These are phyloP conservation scores for Fusarium bulbicola DNA, from an alignment of 2,329 filamentous ascomycete species.

Conservation along the genomic window DNA sequence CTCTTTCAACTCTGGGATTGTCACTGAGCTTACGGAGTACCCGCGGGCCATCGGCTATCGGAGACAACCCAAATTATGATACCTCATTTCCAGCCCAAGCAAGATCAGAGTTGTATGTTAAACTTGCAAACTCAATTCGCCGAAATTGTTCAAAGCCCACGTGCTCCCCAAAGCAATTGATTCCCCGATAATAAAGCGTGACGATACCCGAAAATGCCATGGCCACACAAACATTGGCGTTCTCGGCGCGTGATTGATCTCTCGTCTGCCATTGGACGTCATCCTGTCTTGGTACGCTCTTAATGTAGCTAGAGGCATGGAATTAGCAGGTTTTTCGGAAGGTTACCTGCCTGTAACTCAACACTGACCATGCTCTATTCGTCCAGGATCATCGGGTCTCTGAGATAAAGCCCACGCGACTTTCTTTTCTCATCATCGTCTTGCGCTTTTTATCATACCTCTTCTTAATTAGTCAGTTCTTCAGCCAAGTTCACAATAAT, in stretches of 20 bases:
- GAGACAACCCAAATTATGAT: neutral
- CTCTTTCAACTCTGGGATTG: neutral
- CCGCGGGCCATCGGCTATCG: neutral
- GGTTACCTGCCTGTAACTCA: neutral
- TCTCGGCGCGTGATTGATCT: neutral
- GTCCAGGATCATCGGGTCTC: neutral
- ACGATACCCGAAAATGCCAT: neutral
- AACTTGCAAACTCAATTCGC: neutral
- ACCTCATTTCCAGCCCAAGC: neutral
- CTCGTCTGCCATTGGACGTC: neutral
- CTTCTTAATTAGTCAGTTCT: too few relatives aligned
- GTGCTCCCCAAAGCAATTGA: neutral
- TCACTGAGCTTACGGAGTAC: neutral
- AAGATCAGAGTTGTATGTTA: too few relatives aligned
- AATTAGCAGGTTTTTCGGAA: neutral
- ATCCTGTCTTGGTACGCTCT: neutral
- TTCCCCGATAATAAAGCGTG: too few relatives aligned
- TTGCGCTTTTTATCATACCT: neutral
- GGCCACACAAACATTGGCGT: neutral
- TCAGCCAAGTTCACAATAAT: rapidly evolving
- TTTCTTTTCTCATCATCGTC: neutral
- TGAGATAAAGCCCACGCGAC: slow-evolving; percentile 1
- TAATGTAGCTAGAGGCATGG: neutral
- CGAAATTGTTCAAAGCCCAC: neutral
- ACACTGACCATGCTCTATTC: neutral